A percentile compares a stretch with the other conserved stretches of the same genome.
Evolutionary conservation across 2,329 filamentous ascomycete genomes (phyloP).

Genomic region (Scytalidium lignicola): DNA sequence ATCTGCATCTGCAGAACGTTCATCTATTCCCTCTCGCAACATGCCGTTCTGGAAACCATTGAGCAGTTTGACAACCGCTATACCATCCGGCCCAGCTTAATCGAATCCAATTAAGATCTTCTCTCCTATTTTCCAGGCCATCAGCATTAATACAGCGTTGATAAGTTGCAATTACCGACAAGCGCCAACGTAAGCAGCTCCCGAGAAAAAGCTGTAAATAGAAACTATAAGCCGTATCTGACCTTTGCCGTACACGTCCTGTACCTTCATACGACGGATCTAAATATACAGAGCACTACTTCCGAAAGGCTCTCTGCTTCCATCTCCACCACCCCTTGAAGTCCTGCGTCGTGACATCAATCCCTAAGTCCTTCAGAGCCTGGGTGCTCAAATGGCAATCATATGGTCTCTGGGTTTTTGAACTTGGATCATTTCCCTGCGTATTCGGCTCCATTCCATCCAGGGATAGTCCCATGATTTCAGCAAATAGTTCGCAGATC

Average conservation of each 20-base stretch:
- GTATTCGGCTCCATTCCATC: conserved; percentile 64
- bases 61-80: no score
- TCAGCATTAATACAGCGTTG: no score
- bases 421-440: conserved; percentile 66
- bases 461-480: conserved; percentile 71
- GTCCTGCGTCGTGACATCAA: conserved; percentile 68
- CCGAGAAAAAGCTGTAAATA: no score
- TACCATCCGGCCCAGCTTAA: no score
- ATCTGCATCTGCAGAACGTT: no score
- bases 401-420: conserved; percentile 72
- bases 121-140: no score
- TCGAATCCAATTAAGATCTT: no score
- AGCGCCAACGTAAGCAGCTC: no score
- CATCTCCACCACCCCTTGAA: conserved; percentile 79
- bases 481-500: conserved; percentile 72
- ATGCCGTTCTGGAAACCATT: no score
- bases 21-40: no score
- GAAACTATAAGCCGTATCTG: not conserved
- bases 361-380: conserved; percentile 65
- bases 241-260: not conserved
- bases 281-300: conserved; percentile 9
- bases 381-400: conserved; percentile 83
- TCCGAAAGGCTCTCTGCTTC: conserved; percentile 50
- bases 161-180: no score
- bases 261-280: no score